Evolutionary conservation across 2,329 filamentous ascomycete species (phyloP).

Genomic region (Monosporascus sp.): DNA sequence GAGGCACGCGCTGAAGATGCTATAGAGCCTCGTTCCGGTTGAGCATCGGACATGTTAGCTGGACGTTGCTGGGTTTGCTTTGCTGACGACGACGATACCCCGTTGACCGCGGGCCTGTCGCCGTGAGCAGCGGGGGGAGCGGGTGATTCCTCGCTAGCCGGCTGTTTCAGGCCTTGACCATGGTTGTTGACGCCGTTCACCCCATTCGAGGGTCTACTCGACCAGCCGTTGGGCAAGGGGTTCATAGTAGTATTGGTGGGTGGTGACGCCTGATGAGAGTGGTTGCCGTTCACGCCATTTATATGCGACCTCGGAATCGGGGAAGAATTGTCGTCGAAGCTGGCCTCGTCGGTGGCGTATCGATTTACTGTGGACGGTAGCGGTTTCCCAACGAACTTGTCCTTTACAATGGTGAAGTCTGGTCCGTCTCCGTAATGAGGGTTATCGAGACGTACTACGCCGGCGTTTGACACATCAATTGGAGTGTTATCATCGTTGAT

Average conservation of each 20-base stretch:
- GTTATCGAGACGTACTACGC: constrained; percentile 24
- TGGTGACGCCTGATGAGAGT: constrained; percentile 8
- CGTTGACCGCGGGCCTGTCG: constrained; percentile 8
- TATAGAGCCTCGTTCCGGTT: constrained; percentile 27
- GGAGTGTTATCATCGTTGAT: constrained; percentile 36
- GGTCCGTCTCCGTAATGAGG: constrained; percentile 25
- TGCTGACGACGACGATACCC: constrained; percentile 1
- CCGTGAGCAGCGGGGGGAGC: neutral
- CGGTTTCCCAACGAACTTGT: constrained; percentile 28
- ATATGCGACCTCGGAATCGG: constrained; percentile 40
- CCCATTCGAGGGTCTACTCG: constrained; percentile 30
- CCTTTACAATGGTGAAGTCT: constrained; percentile 15
- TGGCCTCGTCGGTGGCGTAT: constrained; percentile 35
- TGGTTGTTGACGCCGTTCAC: constrained; percentile 28
- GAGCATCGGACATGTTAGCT: constrained; percentile 26
- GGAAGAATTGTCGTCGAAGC: constrained; percentile 49
- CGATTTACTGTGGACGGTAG: constrained; percentile 30
- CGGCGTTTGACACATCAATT: constrained; percentile 22
- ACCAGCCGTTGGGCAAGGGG: constrained; percentile 52
- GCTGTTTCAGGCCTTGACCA: neutral
- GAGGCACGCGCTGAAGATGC: constrained; percentile 27
- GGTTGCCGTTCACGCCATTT: constrained; percentile 29
- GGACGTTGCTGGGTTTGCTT: constrained; percentile 11
- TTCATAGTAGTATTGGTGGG: constrained; percentile 49
- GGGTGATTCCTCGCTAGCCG: neutral